Evolutionary conservation across 1,284 basidiomycete genomes (phyloP).

Genomic region (Leucoagaricus sp.): DNA sequence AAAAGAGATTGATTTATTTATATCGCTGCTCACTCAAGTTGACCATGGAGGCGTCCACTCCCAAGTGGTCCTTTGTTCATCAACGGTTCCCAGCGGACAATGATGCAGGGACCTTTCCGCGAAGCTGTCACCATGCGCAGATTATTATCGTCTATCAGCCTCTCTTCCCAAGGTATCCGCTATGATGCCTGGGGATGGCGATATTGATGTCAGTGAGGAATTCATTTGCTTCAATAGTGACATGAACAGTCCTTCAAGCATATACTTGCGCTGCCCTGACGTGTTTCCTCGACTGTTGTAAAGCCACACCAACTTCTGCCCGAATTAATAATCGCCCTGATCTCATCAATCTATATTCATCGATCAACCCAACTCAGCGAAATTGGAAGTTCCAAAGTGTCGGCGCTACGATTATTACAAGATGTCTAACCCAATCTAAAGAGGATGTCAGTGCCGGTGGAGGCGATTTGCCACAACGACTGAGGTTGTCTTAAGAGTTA

Average conservation of each 20-base stretch:
- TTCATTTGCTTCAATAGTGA: not conserved
- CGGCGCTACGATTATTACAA: not conserved
- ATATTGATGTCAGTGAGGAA: not conserved
- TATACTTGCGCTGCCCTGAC: not conserved
- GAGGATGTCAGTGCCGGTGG: not conserved
- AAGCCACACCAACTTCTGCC: not conserved
- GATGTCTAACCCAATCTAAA: not conserved
- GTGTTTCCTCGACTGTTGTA: slow-evolving; percentile 5
- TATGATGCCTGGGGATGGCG: not conserved
- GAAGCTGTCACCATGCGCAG: not conserved
- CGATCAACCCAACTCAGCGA: slow-evolving; percentile 2
- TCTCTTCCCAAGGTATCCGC: slow-evolving; percentile 7
- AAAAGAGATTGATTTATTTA: too few relatives aligned
- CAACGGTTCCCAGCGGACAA: not conserved
- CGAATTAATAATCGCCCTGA: not conserved
- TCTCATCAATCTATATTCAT: slow-evolving; percentile 4
- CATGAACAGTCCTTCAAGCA: not conserved
- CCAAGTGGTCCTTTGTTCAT: too few relatives aligned
- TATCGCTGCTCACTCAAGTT: too few relatives aligned
- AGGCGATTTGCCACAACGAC: not conserved
- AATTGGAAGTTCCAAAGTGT: not conserved
- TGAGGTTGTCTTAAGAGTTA: not conserved
- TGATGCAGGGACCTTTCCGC: not conserved
- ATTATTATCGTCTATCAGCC: not conserved
- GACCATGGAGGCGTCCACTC: too few relatives aligned